phyloP scores from a whole-genome alignment of 192 early-diverging fungal genomes.

The Backusella circina region DNA sequence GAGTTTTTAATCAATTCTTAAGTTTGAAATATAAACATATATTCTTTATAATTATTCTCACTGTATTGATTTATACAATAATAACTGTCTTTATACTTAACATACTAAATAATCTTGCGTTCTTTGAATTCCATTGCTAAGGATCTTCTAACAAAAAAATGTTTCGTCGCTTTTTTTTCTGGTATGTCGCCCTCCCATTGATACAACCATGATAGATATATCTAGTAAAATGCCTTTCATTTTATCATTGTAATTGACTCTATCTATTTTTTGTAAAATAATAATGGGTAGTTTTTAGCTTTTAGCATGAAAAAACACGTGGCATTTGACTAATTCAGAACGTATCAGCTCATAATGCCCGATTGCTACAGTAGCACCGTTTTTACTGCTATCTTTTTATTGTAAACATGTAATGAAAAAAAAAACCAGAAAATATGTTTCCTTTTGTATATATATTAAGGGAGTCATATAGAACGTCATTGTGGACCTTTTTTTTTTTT shows the following conservation, averaged over 20 bases:
- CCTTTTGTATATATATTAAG: neutral
- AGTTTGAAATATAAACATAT: neutral
- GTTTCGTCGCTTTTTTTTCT: neutral
- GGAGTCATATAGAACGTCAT: neutral
- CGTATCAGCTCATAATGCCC: neutral
- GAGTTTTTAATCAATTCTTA: neutral
- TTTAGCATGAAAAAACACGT: neutral
- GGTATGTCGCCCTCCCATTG: neutral
- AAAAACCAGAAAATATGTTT: neutral
- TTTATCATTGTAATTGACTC: neutral
- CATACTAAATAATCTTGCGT: neutral
- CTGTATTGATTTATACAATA: neutral
- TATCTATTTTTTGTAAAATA: neutral
- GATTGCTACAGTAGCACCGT: neutral
- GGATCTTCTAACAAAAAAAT: neutral
- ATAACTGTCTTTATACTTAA: neutral
- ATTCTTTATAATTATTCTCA: neutral
- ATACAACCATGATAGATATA: neutral
- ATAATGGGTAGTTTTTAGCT: neutral
- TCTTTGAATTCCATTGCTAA: neutral
- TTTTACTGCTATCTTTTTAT: neutral
- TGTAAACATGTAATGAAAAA: neutral
- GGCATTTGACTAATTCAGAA: neutral
- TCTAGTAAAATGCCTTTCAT: neutral
- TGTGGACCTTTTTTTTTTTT: neutral